A percentile compares a stretch with the other conserved stretches of the same genome.
Conservation (phyloP, 2,329 filamentous ascomycete species). For the Fusarium heterosporum region DNA sequence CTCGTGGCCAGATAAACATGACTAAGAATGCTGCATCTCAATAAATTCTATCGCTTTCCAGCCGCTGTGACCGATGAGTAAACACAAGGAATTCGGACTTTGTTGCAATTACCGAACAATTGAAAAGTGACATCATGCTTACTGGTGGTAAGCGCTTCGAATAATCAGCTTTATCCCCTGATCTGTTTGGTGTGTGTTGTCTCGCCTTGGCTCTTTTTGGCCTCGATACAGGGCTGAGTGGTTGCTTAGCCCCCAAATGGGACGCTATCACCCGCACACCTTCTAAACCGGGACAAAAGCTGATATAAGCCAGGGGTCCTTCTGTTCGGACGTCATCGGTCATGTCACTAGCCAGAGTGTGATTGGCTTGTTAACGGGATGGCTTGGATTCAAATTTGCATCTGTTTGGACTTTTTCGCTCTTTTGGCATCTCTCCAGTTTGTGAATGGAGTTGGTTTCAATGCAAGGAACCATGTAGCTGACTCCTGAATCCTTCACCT, state of each 20-base stretch:
- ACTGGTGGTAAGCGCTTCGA: neutral
- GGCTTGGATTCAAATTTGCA: neutral
- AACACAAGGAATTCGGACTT: neutral
- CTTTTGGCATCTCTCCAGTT: no score
- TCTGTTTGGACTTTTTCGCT: no score
- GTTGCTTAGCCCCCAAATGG: neutral
- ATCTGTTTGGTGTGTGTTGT: neutral
- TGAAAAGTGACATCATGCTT: neutral
- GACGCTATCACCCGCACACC: neutral
- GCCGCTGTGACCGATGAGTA: neutral
- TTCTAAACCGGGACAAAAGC: neutral
- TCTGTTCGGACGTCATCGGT: neutral
- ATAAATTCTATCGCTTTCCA: neutral
- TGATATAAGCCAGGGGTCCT: neutral
- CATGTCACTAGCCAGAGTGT: neutral
- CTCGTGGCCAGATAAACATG: no score
- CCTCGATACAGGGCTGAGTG: neutral
- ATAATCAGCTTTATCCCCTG: neutral
- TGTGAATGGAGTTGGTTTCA: neutral
- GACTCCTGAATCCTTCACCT: neutral
- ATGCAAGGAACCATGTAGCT: neutral
- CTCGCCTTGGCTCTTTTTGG: neutral
- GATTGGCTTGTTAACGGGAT: neutral
- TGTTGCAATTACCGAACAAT: neutral
- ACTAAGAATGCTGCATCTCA: no score